phyloP scores from a whole-genome alignment of 2,329 filamentous ascomycete species.

The Rugonectria rugulosa region DNA sequence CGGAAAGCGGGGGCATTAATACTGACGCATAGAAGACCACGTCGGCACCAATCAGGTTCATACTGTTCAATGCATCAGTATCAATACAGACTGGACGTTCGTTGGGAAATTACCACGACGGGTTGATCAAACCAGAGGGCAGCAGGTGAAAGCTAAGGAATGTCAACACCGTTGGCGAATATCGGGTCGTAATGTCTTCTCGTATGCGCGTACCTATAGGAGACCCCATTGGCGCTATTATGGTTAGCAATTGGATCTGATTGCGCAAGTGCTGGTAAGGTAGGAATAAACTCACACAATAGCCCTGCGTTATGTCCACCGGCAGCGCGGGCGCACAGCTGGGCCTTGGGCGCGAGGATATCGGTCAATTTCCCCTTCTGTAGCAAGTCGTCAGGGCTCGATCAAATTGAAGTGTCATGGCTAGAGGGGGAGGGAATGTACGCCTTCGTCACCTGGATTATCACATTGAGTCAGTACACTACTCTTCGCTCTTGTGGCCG shows the following conservation, averaged over 20 bases:
- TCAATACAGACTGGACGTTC: background rate
- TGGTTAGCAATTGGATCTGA: background rate
- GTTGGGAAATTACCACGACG: background rate
- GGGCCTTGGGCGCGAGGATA: slow-evolving; percentile 21
- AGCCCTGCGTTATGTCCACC: slow-evolving; percentile 18
- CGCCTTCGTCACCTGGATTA: slow-evolving; percentile 1
- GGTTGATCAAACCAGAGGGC: slow-evolving; percentile 26
- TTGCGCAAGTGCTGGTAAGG: background rate
- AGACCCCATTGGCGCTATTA: background rate
- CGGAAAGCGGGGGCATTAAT: background rate
- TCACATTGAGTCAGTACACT: background rate
- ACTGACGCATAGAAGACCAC: background rate
- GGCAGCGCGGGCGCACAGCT: slow-evolving; percentile 23
- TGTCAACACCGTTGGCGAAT: slow-evolving; percentile 2
- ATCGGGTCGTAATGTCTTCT: background rate
- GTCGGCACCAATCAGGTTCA: background rate
- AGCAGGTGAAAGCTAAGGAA: slow-evolving; percentile 22
- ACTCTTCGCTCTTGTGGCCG: background rate
- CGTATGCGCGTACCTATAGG: background rate
- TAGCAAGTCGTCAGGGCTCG: slow-evolving; percentile 7
- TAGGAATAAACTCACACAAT: slow-evolving; percentile 23
- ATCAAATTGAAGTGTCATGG: background rate
- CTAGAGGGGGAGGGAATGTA: background rate
- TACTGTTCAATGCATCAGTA: background rate
- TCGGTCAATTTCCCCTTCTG: slow-evolving; percentile 20